phyloP scores from a whole-genome alignment of 2,329 filamentous ascomycete species.

The Stachybotrys echinatus region DNA sequence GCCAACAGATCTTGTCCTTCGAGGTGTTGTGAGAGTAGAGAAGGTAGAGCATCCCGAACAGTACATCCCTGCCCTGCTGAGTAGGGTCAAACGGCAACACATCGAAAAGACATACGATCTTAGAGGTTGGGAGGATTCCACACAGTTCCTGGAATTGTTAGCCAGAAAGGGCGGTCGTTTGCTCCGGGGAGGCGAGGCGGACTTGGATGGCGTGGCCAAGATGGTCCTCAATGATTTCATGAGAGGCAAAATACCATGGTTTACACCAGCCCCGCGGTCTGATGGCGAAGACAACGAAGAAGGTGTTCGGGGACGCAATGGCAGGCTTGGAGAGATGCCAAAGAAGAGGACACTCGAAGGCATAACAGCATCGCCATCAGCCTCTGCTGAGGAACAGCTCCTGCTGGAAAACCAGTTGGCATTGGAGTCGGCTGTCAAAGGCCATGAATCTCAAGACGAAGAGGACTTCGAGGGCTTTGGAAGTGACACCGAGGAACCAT shows the following conservation, averaged over 20 bases:
- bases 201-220: conserved; percentile 91
- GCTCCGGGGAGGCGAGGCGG: conserved; percentile 87
- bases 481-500: conserved; percentile 26
- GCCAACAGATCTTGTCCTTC: conserved; percentile 80
- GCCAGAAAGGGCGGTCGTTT: conserved; percentile 83
- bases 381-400: conserved; percentile 21
- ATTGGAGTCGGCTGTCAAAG: conserved; percentile 22
- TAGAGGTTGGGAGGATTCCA: conserved; percentile 68
- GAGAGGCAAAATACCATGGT: conserved; percentile 94
- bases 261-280: conserved; percentile 67
- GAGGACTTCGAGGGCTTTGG: conserved; percentile 33
- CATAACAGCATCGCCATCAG: conserved; percentile 34
- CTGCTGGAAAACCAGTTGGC: conserved; percentile 18
- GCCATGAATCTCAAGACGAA: conserved; percentile 28
- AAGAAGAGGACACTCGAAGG: conserved; percentile 69
- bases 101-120: conserved; percentile 91
- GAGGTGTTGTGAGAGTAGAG: conserved; percentile 89
- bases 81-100: conserved; percentile 77
- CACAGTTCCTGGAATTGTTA: conserved; percentile 80
- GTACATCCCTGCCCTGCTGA: conserved; percentile 81
- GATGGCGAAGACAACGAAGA: conserved; percentile 42
- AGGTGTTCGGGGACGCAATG: conserved; percentile 64
- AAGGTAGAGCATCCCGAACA: conserved; percentile 96
- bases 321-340: conserved; percentile 79
- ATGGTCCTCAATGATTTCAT: conserved; percentile 97